Evolutionary conservation across 768 basidiomycete genomes (phyloP), one percentile per base, ranked within the genome.

Genomic region (Calocybe indica): DNA sequence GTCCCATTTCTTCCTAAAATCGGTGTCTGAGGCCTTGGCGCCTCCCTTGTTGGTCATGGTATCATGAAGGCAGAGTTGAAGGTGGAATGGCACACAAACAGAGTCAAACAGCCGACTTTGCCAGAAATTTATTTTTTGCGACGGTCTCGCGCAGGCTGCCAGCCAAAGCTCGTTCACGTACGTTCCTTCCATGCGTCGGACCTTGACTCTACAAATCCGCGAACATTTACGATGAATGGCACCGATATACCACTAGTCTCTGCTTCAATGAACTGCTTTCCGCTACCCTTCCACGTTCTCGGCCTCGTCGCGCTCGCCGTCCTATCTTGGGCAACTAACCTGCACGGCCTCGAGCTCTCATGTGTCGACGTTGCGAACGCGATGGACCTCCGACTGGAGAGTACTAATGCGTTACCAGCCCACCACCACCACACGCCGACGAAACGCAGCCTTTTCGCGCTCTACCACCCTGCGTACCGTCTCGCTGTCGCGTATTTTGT

Each of bases 1-100:
- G 73, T 96, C 88, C 93, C 94, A 98, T 74, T 85, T 91, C 68
- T 85, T 86, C 41, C 92, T 69, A 56, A 88, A 88, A 63, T 87
- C 85, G 7, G 85, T 87, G 64, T 88, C 87, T 12, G 70, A 60
- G 31, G 77, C 73, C 47, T 73, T 73, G 51, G 65, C 70, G 47
- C 72, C 68, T 8, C 49, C 56, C 51, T 70, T 70, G 55, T 70
- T 65, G 41, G 67, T 60, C 71, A 72, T 72, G 41, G 42, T 44
- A 42, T 32, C 40, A 41, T 13, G 32, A 31, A 4, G n/a, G n/a
- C n/a, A n/a, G n/a, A n/a, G n/a, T n/a, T 6, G 4, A 36, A 22
- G 9, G 1, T 4, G 22, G 15, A n/a, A 22, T 12, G 37, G 28
- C 33, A 46, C 46, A 46, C 37, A 35, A 22, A 37, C 22, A 22